Evolutionary conservation across 2,329 filamentous ascomycete species (phyloP), one percentile per base, ranked within the genome.

Genomic region (Chalara sp.): DNA sequence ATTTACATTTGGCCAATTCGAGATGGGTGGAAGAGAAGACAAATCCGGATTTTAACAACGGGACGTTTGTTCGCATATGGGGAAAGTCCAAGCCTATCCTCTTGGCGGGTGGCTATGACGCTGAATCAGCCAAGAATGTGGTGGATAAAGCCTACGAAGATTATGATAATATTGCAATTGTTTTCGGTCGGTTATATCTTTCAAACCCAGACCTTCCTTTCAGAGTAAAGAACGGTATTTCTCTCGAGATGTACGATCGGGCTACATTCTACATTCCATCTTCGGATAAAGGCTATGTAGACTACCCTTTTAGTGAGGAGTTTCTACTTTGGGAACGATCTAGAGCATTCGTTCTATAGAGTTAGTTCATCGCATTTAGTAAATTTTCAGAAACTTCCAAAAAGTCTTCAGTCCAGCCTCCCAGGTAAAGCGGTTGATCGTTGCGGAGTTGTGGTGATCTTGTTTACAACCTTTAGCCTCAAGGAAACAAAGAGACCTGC

Each of bases 1-100:
- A 81, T 60, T 62, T 85, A 2, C 81, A 86, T 61, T 68, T 87
- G 6, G 81, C 87, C 60, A 73, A 79, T 0, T 73, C 80, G 0
- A 47, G 63, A 32, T 54, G 62, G 6, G 12, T 42, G 4, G 63
- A 58, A 4, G 65, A 61, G 44, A 58, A 60, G 1, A 72, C 78
- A 35, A 54, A 53, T 2, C 59, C 76, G 50, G 68, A 74, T 30
- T 74, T 72, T 58, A 65, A 73, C 47, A 21, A 21, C 21, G 21
- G 21, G 21, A 21, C 21, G 21, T 61, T 76, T 45, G 46, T 78
- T 33, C 58, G 72, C 52, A 62, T 68, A 6, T 80, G 74, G 72
- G 65, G 63, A 28, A 67, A 60, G 10, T 53, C 54, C 13, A 68
- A 66, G 6, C 76, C 77, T 0, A 56, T 82, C 32, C 56, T 83